Evolutionary conservation across 192 early-diverging fungal genomes (phyloP).

Genomic region (Linnemannia zychae): DNA sequence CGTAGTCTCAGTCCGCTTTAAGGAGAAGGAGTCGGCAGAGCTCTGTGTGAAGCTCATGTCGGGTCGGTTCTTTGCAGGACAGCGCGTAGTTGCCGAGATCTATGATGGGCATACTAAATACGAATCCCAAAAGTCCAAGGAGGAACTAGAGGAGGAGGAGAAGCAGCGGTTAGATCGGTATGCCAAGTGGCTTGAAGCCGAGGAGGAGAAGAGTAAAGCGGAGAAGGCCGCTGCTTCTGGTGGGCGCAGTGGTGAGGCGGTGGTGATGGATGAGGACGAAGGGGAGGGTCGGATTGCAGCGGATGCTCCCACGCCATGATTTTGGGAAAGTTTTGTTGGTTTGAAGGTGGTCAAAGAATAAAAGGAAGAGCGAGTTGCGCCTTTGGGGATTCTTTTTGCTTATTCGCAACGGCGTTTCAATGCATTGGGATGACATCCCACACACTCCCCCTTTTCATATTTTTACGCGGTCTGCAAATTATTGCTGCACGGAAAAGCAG

Average conservation of each 20-base stretch:
- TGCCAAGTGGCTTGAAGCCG: conserved; percentile 89
- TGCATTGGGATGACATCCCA: too few relatives aligned
- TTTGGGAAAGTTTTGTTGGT: too few relatives aligned
- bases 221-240: background rate
- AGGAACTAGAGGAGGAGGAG: conserved; percentile 81
- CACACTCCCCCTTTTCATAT: too few relatives aligned
- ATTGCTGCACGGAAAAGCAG: too few relatives aligned
- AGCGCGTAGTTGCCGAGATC: conserved; percentile 80
- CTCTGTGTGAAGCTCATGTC: conserved; percentile 92
- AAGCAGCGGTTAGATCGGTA: conserved; percentile 86
- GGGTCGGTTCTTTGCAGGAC: conserved; percentile 91
- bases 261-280: background rate
- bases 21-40: conserved; percentile 80
- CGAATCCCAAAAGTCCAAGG: conserved; percentile 65
- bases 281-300: conserved; percentile 16
- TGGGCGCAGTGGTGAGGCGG: background rate
- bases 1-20: conserved; percentile 90
- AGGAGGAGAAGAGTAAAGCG: conserved; percentile 27
- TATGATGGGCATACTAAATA: conserved; percentile 90
- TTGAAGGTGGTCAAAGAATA: too few relatives aligned
- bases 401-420: too few relatives aligned
- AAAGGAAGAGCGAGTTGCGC: too few relatives aligned
- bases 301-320: conserved; percentile 42
- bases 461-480: too few relatives aligned
- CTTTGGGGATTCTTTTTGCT: too few relatives aligned